Conservation (phyloP, 169 alveolate genomes). For the Cryptosporidium baileyi region DNA sequence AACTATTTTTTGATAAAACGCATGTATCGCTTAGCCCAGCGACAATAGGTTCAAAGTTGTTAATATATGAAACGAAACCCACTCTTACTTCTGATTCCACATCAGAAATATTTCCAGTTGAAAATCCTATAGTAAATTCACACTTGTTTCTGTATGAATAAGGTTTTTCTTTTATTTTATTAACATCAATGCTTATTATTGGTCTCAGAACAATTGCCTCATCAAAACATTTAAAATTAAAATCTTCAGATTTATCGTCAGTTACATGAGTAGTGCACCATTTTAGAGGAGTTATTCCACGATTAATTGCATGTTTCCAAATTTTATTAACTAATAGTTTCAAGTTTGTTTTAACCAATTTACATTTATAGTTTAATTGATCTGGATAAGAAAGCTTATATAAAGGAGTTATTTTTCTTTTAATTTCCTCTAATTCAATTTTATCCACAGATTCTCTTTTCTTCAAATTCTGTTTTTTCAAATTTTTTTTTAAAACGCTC, state of each 20-base stretch:
- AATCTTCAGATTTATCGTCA: neutral
- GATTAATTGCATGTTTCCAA: neutral
- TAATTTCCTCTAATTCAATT: too few species aligned
- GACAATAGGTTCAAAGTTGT: conserved; percentile 61
- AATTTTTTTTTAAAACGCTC: too few species aligned
- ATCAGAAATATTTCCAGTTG: conserved; percentile 28
- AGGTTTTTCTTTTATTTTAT: neutral
- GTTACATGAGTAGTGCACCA: conserved; percentile 25
- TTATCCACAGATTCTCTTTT: too few species aligned
- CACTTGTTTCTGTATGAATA: conserved; percentile 73
- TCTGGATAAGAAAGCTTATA: neutral
- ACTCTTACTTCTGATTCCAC: conserved; percentile 34
- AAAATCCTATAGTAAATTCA: conserved; percentile 73
- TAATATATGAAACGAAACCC: conserved; percentile 54
- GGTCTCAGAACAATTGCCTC: neutral
- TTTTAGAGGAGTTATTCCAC: conserved; percentile 10
- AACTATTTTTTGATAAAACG: neutral
- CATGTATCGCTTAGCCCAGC: conserved; percentile 1
- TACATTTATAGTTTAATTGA: conserved; percentile 23
- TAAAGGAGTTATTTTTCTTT: conserved; percentile 43
- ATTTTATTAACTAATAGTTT: neutral
- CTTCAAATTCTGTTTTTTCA: too few species aligned
- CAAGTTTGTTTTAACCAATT: neutral
- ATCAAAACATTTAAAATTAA: neutral
- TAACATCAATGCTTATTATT: neutral